Evolutionary conservation across 345 rosid species (phyloP), one percentile per base, ranked within the genome.

Genomic region (Syzygium grande): DNA sequence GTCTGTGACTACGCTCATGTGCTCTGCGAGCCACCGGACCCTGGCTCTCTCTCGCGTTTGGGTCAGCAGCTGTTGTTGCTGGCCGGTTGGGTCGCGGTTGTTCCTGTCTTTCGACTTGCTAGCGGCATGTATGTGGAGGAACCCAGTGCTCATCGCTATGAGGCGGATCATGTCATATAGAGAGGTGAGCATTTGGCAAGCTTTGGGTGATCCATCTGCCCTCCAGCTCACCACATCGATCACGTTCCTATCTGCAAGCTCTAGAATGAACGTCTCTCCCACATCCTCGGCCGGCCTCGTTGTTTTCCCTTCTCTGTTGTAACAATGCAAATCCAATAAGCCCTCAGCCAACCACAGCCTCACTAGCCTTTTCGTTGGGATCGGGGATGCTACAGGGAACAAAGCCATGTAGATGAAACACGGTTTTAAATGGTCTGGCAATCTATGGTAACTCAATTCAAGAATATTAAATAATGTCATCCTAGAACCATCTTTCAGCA

Each of bases 321-420:
- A 53, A 53, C 55, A 53, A 53, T 15, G 21, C 7, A 19, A 53
- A 53, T 53, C 21, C 41, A 87, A 85, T 52, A 88, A 51, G 52
- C 85, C 90, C 89, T 90, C 91, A 5, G 88, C 88, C 46, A 88
- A 87, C 91, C 91, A 90, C 51, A 90, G 61, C 5, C 85, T 85
- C 16, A 88, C 27, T 30, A 90, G 84, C 89, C 91, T 90, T 68
- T 90, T 87, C 16, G 52, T 86, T 6, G 90, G 87, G 59, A 90
- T 88, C 5, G 84, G 65, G 46, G 21, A 84, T 46, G 51, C 68
- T 77, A 85, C 51, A 8, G 90, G 90, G 43, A 90, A 90, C 9
- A 90, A 84, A 11, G 73, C 51, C 77, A 88, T 54, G 85, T 90
- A 88, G 46, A 84, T 87, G 77, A 90, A 88, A 51, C 91, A 88